A percentile compares a stretch with the other conserved stretches of the same genome.
These are phyloP conservation scores for Cladophialophora carrionii DNA, from an alignment of 2,329 filamentous ascomycete genomes.

Conservation along the genomic window DNA sequence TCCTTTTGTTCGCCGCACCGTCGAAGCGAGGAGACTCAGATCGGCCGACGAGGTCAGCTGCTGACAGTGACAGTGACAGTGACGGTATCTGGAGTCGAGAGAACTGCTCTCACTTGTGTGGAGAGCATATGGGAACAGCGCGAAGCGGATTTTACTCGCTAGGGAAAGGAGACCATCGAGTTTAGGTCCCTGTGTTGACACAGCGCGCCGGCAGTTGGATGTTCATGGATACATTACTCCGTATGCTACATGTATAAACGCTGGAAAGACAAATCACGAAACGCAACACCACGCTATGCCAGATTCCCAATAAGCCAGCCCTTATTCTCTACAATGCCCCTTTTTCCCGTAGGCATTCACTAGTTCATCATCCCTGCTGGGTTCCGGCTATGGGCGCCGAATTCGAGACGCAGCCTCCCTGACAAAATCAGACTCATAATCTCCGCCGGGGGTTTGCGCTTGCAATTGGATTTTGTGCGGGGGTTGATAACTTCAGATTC, in stretches of 20 bases:
- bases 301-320: background rate
- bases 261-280: background rate
- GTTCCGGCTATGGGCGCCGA: background rate
- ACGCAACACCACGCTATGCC: conserved; percentile 6
- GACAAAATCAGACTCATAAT: background rate
- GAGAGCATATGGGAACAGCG: background rate
- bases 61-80: background rate
- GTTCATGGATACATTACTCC: background rate
- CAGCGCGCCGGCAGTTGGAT: background rate
- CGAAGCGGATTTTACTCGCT: background rate
- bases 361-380: background rate
- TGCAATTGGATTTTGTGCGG: background rate
- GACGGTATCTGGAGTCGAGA: background rate
- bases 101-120: background rate
- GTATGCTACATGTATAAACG: background rate
- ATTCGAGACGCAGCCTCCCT: background rate
- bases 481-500: background rate
- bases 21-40: background rate
- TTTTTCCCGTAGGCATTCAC: background rate
- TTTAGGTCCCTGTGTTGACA: background rate
- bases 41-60: background rate
- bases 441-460: conserved; percentile 4
- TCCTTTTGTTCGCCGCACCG: background rate
- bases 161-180: background rate
- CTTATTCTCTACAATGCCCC: background rate